Percentiles rank a stretch among this genome's conserved stretches.
Conservation (phyloP, 163 green algal species). For the Scenedesmus sp. region DNA sequence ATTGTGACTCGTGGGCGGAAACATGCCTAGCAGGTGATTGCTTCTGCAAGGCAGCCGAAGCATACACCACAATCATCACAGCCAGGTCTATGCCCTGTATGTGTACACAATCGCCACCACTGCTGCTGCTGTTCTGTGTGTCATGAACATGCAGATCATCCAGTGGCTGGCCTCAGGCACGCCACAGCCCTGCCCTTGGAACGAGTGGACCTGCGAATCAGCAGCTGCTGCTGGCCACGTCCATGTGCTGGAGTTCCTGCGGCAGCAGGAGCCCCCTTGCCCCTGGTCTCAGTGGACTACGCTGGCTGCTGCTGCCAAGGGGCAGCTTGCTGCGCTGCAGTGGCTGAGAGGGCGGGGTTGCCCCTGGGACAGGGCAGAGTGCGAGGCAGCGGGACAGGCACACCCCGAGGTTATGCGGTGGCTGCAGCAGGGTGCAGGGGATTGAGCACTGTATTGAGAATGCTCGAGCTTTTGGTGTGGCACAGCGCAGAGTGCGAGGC, state of each 20-base stretch:
- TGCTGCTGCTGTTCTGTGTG: neutral
- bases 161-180: neutral
- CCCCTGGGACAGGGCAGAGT: constrained; percentile 4
- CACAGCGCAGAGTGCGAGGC: neutral
- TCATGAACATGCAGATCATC: neutral
- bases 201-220: neutral
- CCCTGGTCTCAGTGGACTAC: neutral
- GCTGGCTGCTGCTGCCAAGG: neutral
- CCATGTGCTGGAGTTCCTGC: neutral
- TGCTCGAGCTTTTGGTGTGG: neutral
- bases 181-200: neutral
- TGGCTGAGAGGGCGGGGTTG: neutral
- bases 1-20: too few species aligned
- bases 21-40: too few species aligned
- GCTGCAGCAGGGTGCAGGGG: neutral
- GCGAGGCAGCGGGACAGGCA: neutral
- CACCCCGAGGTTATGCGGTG: neutral
- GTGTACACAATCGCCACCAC: neutral
- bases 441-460: neutral
- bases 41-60: too few species aligned
- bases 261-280: constrained; percentile 6
- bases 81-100: neutral
- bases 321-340: neutral
- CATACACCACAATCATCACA: too few species aligned
- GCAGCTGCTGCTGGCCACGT: constrained; percentile 18